phyloP scores from a whole-genome alignment of 2,329 filamentous ascomycete genomes.

The Fonsecaea nubica region DNA sequence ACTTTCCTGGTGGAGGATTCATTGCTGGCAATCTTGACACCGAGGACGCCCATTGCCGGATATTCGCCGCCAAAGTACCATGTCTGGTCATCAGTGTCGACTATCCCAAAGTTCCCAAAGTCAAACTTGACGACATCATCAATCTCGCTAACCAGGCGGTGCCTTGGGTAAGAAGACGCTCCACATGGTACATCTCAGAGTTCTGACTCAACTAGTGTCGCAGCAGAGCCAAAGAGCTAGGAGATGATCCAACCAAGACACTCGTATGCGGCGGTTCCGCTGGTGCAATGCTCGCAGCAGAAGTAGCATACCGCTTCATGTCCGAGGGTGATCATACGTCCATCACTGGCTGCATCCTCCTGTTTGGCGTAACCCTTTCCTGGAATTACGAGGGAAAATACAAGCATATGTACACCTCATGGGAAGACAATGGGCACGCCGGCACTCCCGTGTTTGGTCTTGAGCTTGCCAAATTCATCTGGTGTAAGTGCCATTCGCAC shows the following conservation, averaged over 20 bases:
- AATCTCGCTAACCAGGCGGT: constrained; percentile 25
- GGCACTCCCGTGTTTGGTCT: constrained; percentile 29
- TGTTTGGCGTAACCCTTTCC: constrained; percentile 31
- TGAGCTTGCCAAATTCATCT: constrained; percentile 35
- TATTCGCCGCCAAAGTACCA: constrained; percentile 42
- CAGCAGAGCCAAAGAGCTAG: constrained; percentile 26
- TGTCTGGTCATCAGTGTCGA: constrained; percentile 47
- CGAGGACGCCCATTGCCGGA: constrained; percentile 47
- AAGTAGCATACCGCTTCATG: constrained; percentile 35
- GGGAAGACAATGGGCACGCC: constrained; percentile 34
- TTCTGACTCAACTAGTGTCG: constrained; percentile 22
- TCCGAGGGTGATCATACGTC: constrained; percentile 29
- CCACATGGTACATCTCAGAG: neutral
- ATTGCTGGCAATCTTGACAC: constrained; percentile 45
- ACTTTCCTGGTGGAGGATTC: constrained; percentile 48
- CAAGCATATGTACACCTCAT: constrained; percentile 32
- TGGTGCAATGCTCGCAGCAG: constrained; percentile 31
- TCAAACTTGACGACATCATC: constrained; percentile 37
- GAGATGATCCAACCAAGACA: constrained; percentile 33
- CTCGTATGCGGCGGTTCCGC: constrained; percentile 34
- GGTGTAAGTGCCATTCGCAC: constrained; percentile 29
- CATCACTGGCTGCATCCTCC: constrained; percentile 30
- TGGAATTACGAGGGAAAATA: constrained; percentile 36
- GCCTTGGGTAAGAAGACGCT: constrained; percentile 27
- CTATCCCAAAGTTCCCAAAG: constrained; percentile 40